Conservation (phyloP, 805 yeast genomes). For the Hanseniaspora singularis region DNA sequence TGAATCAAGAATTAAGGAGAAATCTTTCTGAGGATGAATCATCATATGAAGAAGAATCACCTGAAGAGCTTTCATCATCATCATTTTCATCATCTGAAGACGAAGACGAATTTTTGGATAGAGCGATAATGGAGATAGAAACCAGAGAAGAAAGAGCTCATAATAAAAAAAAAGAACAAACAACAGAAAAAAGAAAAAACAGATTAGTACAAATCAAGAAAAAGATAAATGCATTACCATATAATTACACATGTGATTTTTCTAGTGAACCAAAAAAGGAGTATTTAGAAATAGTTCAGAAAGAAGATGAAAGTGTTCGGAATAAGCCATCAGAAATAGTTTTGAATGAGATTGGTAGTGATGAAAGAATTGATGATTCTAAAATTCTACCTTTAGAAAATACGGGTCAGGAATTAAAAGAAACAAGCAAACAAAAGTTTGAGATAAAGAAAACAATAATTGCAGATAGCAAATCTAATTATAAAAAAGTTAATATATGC, state of each 20-base stretch:
- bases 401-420: neutral
- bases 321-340: too few relatives aligned
- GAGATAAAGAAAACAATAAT: slow-evolving; percentile 18
- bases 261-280: neutral
- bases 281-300: neutral
- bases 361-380: neutral
- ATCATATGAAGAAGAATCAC: too few relatives aligned
- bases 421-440: neutral
- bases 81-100: too few relatives aligned
- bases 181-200: neutral
- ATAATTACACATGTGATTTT: neutral
- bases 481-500: slow-evolving; percentile 36
- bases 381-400: neutral
- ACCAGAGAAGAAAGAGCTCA: neutral
- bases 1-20: too few relatives aligned
- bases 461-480: slow-evolving; percentile 18
- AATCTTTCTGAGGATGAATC: too few relatives aligned
- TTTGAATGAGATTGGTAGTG: neutral
- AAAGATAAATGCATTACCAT: neutral
- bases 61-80: too few relatives aligned
- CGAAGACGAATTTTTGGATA: neutral
- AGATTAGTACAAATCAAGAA: neutral
- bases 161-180: neutral
- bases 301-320: too few relatives aligned
- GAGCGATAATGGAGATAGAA: neutral